Percentiles rank a stretch among this genome's conserved stretches.
Conservation (phyloP, 2,329 filamentous ascomycete species). For the Ophiocordyceps camponoti-leonardi region DNA sequence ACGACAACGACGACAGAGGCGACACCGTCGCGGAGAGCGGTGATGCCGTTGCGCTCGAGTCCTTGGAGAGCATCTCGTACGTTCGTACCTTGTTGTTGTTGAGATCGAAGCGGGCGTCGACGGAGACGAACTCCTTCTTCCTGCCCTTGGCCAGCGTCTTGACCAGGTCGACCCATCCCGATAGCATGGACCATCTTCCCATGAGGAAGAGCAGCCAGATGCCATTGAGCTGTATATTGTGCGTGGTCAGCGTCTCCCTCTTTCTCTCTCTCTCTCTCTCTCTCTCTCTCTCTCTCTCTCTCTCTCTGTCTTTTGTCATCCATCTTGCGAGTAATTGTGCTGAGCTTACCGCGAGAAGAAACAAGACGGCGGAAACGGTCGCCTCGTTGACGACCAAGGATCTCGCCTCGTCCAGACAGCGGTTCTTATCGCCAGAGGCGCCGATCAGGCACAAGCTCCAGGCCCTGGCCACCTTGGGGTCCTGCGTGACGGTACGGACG, state of each 20-base stretch:
- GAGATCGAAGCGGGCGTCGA: slow-evolving; percentile 51
- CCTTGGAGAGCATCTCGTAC: slow-evolving; percentile 65
- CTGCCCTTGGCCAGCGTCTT: slow-evolving; percentile 26
- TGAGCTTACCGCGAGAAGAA: slow-evolving; percentile 60
- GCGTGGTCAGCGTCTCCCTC: background rate
- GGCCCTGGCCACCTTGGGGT: slow-evolving; percentile 32
- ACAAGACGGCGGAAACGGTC: slow-evolving; percentile 63
- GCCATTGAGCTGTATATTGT: slow-evolving; percentile 69
- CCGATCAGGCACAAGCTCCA: slow-evolving; percentile 61
- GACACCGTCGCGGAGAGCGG: slow-evolving; percentile 24
- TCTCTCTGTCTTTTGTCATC: no score
- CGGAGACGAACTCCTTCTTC: slow-evolving; percentile 74
- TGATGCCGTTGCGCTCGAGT: slow-evolving; percentile 36
- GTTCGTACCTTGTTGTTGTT: slow-evolving; percentile 49
- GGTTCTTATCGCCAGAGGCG: slow-evolving; percentile 35
- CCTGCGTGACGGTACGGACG: slow-evolving; percentile 37
- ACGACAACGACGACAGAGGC: slow-evolving; percentile 13
- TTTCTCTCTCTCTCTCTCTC: no score
- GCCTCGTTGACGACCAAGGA: slow-evolving; percentile 54
- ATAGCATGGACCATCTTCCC: slow-evolving; percentile 68
- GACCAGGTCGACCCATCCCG: slow-evolving; percentile 60
- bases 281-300: no score
- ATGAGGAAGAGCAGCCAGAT: slow-evolving; percentile 73
- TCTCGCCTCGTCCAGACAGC: slow-evolving; percentile 45
- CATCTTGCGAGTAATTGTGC: no score